phyloP scores from a whole-genome alignment of 1,284 basidiomycete species.

The Stereum hirsutum region DNA sequence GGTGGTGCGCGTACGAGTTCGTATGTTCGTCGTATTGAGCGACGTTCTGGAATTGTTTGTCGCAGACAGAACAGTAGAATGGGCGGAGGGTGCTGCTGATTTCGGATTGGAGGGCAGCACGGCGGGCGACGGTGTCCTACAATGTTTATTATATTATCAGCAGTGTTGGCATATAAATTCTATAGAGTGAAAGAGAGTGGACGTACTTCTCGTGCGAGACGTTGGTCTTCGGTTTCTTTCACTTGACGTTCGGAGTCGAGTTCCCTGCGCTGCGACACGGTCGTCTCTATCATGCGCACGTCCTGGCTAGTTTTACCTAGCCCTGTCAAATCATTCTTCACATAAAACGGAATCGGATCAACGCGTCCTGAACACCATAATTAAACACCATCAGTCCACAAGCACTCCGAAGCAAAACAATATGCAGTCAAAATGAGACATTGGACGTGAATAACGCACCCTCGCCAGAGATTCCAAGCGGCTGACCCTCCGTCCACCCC shows the following conservation, averaged over 20 bases:
- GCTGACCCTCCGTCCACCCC: slow-evolving; percentile 73
- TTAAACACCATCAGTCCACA: background rate
- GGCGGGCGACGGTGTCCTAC: slow-evolving; percentile 60
- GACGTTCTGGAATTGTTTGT: slow-evolving; percentile 76
- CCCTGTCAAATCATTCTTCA: slow-evolving; percentile 69
- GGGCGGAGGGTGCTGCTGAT: slow-evolving; percentile 56
- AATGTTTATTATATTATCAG: slow-evolving; percentile 6
- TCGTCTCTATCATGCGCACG: slow-evolving; percentile 71
- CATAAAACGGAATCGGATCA: slow-evolving; percentile 71
- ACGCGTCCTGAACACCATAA: slow-evolving; percentile 45
- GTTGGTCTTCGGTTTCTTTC: slow-evolving; percentile 70
- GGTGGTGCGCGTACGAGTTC: slow-evolving; percentile 77
- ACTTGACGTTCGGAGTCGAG: slow-evolving; percentile 72
- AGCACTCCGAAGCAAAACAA: background rate
- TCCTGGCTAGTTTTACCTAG: slow-evolving; percentile 72
- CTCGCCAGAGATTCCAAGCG: slow-evolving; percentile 65
- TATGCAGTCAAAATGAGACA: background rate
- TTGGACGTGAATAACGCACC: no score
- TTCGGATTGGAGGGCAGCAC: slow-evolving; percentile 54
- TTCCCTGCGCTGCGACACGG: slow-evolving; percentile 68
- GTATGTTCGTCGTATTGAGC: slow-evolving; percentile 81
- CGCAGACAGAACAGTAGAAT: slow-evolving; percentile 75
- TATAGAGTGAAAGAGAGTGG: background rate
- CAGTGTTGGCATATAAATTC: slow-evolving; percentile 1
- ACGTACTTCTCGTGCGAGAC: slow-evolving; percentile 56